A percentile compares a stretch with the other conserved stretches of the same genome.
Evolutionary conservation across 148 eudicot species (phyloP).

Genomic region (Persicaria maculosa): DNA sequence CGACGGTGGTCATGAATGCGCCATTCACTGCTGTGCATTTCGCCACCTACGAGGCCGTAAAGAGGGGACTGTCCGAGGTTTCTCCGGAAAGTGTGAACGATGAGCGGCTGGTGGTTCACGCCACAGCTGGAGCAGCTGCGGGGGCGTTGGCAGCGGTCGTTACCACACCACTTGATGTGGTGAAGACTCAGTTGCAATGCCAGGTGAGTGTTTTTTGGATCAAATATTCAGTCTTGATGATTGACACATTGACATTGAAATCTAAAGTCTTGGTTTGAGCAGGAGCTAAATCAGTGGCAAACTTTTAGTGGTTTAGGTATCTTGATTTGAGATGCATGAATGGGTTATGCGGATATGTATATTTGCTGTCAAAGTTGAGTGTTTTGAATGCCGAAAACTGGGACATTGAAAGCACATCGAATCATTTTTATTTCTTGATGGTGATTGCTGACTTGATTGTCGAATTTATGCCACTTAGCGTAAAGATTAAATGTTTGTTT

Average conservation of each 20-base stretch:
- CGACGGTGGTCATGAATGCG: slow-evolving; percentile 89
- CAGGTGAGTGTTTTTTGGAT: slow-evolving; percentile 41
- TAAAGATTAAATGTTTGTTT: neutral
- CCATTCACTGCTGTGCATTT: slow-evolving; percentile 91
- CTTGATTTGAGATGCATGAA: neutral
- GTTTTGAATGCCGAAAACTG: neutral
- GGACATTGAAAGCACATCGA: too few relatives aligned
- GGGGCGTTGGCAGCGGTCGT: slow-evolving; percentile 76
- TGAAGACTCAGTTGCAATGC: slow-evolving; percentile 93
- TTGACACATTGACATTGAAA: neutral
- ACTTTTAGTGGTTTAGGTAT: too few relatives aligned
- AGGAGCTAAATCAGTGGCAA: neutral
- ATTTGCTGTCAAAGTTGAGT: too few relatives aligned
- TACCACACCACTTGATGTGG: slow-evolving; percentile 92
- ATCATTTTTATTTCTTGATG: neutral
- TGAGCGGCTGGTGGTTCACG: slow-evolving; percentile 70
- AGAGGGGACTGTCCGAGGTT: slow-evolving; percentile 56
- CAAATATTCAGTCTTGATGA: too few relatives aligned
- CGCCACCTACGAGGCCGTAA: slow-evolving; percentile 84
- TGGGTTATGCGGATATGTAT: too few relatives aligned
- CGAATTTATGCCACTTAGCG: neutral
- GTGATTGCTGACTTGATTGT: neutral
- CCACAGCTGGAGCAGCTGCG: slow-evolving; percentile 90
- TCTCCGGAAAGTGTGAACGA: slow-evolving; percentile 52
- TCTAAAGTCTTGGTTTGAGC: neutral